phyloP scores from a whole-genome alignment of 1,139 yeast species.

The Magnusiomyces fungicola region DNA sequence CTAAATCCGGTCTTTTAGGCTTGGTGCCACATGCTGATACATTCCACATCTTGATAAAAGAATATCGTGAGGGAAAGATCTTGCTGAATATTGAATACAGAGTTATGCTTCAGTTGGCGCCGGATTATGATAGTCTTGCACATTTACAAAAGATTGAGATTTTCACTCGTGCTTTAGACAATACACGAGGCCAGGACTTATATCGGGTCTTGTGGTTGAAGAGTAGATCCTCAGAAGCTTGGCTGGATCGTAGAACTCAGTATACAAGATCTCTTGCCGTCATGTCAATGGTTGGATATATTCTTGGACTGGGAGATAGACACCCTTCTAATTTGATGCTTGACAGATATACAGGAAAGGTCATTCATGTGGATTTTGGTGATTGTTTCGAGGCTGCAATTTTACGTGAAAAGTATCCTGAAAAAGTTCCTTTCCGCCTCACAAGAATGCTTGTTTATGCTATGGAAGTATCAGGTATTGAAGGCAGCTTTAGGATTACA shows the following conservation, averaged over 20 bases:
- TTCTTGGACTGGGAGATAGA: constrained; percentile 92
- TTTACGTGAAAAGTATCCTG: constrained; percentile 92
- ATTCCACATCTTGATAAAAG: constrained; percentile 85
- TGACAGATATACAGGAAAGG: constrained; percentile 89
- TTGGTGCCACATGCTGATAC: constrained; percentile 99
- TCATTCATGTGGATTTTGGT: constrained; percentile 95
- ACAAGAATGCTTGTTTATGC: constrained; percentile 97
- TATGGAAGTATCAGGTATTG: constrained; percentile 98
- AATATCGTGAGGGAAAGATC: constrained; percentile 87
- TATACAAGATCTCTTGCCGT: constrained; percentile 94
- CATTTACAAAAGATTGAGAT: constrained; percentile 91
- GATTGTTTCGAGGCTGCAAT: constrained; percentile 99
- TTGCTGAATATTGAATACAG: constrained; percentile 88
- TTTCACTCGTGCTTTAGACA: constrained; percentile 90
- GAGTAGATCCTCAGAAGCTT: constrained; percentile 91
- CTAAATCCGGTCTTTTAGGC: constrained; percentile 91
- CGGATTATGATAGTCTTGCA: constrained; percentile 87
- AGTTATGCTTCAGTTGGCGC: constrained; percentile 96
- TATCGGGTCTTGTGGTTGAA: constrained; percentile 95
- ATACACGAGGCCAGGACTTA: constrained; percentile 92
- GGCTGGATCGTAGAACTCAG: constrained; percentile 95
- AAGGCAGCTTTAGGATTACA: constrained; percentile 93
- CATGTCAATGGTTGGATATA: constrained; percentile 98
- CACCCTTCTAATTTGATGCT: constrained; percentile 97
- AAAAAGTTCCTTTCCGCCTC: constrained; percentile 93